Evolutionary conservation across 2,329 filamentous ascomycete species (phyloP).

Genomic region (Fusarium tanahbumbuense): DNA sequence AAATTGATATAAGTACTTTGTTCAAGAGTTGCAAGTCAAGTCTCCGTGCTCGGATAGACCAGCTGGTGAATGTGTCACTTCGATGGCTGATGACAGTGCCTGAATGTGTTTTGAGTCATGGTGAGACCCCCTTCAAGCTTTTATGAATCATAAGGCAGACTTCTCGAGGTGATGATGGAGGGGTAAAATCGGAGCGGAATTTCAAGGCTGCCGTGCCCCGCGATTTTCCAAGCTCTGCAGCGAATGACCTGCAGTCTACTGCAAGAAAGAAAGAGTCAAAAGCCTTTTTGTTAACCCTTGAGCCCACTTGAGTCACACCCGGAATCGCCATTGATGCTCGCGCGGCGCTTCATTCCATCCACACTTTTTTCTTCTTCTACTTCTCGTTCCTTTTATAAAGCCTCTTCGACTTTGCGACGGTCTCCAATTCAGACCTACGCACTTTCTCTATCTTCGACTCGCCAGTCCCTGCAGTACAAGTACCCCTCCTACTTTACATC

Average conservation of each 20-base stretch:
- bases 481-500: slow-evolving; percentile 20
- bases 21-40: neutral
- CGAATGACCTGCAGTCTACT: slow-evolving; percentile 36
- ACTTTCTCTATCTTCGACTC: slow-evolving; percentile 14
- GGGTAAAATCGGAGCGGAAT: slow-evolving; percentile 39
- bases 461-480: slow-evolving; percentile 7
- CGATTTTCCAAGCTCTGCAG: slow-evolving; percentile 29
- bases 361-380: slow-evolving; percentile 39
- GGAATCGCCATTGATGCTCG: slow-evolving; percentile 45
- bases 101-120: neutral
- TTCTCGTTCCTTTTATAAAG: slow-evolving; percentile 18
- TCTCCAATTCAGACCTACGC: slow-evolving; percentile 4
- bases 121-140: neutral
- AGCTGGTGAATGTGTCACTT: neutral
- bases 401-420: slow-evolving; percentile 24
- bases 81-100: neutral
- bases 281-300: slow-evolving; percentile 42
- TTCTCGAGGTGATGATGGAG: slow-evolving; percentile 10
- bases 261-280: slow-evolving; percentile 34
- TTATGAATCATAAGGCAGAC: neutral
- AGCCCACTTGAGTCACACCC: slow-evolving; percentile 48
- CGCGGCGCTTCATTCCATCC: slow-evolving; percentile 44
- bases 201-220: slow-evolving; percentile 37
- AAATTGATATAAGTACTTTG: slow-evolving; percentile 19
- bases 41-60: neutral